A percentile compares a stretch with the other conserved stretches of the same genome.
Evolutionary conservation across 805 yeast genomes (phyloP).

Genomic region (Cyberlindnera petersonii): DNA sequence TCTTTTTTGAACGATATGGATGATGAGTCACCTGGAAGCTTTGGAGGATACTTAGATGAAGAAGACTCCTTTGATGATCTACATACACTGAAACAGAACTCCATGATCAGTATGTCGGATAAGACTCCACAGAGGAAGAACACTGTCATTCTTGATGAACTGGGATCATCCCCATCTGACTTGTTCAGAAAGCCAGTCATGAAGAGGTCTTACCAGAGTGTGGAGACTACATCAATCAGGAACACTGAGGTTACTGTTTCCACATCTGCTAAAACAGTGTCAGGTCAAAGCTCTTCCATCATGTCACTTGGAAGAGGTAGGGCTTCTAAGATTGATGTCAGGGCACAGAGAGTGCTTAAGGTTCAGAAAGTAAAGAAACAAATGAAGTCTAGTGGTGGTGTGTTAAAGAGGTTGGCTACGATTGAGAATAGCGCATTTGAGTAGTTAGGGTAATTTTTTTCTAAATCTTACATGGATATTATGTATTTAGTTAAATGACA

Average conservation of each 20-base stretch:
- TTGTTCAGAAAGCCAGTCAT: constrained; percentile 38
- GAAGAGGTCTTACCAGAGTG: constrained; percentile 41
- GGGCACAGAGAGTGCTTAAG: constrained; percentile 24
- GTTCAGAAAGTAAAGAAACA: constrained; percentile 23
- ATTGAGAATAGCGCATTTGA: constrained; percentile 13
- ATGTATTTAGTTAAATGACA: not conserved
- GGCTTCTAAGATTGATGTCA: constrained; percentile 9
- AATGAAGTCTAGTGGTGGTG: constrained; percentile 8
- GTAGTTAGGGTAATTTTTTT: too few relatives aligned
- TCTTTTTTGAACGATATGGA: constrained; percentile 44
- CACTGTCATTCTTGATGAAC: constrained; percentile 17
- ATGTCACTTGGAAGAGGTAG: constrained; percentile 42
- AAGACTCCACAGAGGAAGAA: constrained; percentile 25
- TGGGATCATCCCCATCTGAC: constrained; percentile 21
- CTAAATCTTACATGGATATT: too few relatives aligned
- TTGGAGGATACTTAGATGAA: constrained; percentile 19
- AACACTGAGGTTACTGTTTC: constrained; percentile 49
- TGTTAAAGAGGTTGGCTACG: constrained; percentile 13
- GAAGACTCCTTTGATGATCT: constrained; percentile 43
- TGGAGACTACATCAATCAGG: constrained; percentile 35
- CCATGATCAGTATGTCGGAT: constrained; percentile 32
- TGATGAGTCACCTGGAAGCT: constrained; percentile 19
- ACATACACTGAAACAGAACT: constrained; percentile 41
- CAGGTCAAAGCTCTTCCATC: constrained; percentile 55
- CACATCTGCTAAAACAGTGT: constrained; percentile 50